These are phyloP conservation scores for Styphnolobium japonicum DNA, from an alignment of 306 rosid genomes.

Conservation along the genomic window DNA sequence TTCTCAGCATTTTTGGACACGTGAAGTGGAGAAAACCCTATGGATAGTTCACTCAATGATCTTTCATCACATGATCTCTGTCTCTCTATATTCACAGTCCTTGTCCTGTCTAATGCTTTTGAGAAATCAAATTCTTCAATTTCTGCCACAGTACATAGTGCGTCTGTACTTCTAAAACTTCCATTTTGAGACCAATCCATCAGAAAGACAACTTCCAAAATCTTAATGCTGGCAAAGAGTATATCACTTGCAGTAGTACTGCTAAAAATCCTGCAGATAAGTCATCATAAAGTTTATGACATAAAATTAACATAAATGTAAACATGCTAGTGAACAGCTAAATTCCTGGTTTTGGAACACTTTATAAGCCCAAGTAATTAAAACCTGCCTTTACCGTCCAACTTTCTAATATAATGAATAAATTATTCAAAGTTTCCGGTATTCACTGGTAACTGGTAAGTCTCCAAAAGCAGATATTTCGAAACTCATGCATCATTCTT, in stretches of 20 bases:
- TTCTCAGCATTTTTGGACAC: constrained; percentile 36
- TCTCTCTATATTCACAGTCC: constrained; percentile 65
- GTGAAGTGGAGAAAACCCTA: constrained; percentile 49
- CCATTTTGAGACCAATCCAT: constrained; percentile 47
- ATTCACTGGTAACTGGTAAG: background rate
- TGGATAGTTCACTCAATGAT: constrained; percentile 53
- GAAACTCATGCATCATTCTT: background rate
- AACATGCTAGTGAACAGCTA: background rate
- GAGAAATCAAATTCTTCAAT: constrained; percentile 54
- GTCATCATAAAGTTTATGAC: background rate
- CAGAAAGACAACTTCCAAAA: constrained; percentile 34
- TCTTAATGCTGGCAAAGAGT: background rate
- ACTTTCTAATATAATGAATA: background rate
- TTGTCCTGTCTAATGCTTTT: constrained; percentile 61
- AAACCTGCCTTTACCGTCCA: background rate
- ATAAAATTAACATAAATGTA: background rate
- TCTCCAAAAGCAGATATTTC: background rate
- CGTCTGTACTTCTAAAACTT: constrained; percentile 30
- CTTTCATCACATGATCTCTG: constrained; percentile 75
- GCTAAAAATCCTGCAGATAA: constrained; percentile 43
- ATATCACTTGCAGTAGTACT: constrained; percentile 7
- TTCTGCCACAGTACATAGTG: constrained; percentile 31
- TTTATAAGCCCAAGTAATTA: background rate
- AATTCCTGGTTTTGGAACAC: background rate
- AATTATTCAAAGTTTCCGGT: background rate